phyloP scores from a whole-genome alignment of 2,329 filamentous ascomycete species.

The Elsinoe australis region DNA sequence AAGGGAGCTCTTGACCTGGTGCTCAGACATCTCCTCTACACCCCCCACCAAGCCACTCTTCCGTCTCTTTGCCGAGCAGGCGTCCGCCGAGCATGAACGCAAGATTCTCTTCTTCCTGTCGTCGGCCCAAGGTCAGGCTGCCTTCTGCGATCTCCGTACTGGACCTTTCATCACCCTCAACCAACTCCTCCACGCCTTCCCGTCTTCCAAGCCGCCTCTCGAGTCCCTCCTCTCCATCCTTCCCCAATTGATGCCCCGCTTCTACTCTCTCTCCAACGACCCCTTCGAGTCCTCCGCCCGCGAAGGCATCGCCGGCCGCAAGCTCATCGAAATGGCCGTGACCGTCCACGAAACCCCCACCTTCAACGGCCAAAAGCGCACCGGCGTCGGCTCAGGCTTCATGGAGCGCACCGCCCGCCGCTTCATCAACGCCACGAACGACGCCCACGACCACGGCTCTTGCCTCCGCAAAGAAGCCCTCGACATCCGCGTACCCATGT shows the following conservation, averaged over 20 bases:
- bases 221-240: constrained; percentile 72
- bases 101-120: constrained; percentile 81
- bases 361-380: constrained; percentile 60
- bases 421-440: constrained; percentile 60
- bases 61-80: constrained; percentile 77
- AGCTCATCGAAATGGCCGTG: constrained; percentile 91
- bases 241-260: constrained; percentile 88
- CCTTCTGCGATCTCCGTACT: constrained; percentile 88
- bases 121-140: constrained; percentile 81
- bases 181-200: constrained; percentile 86
- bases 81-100: constrained; percentile 71
- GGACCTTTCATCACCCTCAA: constrained; percentile 74
- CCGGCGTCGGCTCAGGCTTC: constrained; percentile 86
- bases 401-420: constrained; percentile 75
- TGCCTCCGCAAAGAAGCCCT: constrained; percentile 41
- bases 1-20: constrained; percentile 90
- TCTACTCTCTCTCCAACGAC: constrained; percentile 96
- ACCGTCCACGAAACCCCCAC: constrained; percentile 82
- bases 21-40: constrained; percentile 85
- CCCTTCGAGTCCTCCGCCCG: constrained; percentile 70
- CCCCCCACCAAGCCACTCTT: constrained; percentile 83
- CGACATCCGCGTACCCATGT: constrained; percentile 83
- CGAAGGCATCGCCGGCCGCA: constrained; percentile 61
- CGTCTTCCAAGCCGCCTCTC: constrained; percentile 80
- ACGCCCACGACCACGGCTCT: constrained; percentile 42